Percentiles rank a stretch among this genome's conserved stretches.
Conservation (phyloP, 306 rosid species). For the Calophaca sinica region DNA sequence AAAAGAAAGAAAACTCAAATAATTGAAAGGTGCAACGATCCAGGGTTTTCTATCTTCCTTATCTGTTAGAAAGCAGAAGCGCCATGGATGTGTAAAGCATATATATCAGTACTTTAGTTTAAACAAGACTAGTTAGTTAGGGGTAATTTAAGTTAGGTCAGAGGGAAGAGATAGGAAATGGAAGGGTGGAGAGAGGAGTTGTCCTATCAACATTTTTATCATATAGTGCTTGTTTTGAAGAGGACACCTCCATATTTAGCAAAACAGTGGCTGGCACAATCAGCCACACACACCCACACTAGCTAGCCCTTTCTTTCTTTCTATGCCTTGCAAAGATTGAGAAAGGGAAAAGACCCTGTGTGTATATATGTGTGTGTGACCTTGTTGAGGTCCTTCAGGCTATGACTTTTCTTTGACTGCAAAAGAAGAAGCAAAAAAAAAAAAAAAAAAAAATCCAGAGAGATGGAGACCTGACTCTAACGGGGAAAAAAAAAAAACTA, state of each 20-base stretch:
- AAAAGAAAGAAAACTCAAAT: constrained; percentile 35
- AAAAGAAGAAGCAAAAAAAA: constrained; percentile 62
- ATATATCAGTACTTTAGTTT: no score
- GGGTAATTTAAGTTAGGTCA: constrained; percentile 42
- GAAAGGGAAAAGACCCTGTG: constrained; percentile 28
- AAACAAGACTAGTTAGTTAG: not conserved
- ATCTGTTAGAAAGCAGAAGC: no score
- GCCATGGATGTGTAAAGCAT: not conserved
- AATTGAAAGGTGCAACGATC: constrained; percentile 18
- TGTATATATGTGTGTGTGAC: constrained; percentile 31
- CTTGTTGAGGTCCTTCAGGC: constrained; percentile 49
- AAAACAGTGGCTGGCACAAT: constrained; percentile 19
- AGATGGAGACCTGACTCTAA: constrained; percentile 82
- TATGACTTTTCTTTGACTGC: constrained; percentile 80
- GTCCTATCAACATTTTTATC: constrained; percentile 64
- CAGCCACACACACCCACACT: not conserved
- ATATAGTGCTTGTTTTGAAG: constrained; percentile 45
- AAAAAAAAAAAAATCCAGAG: constrained; percentile 48
- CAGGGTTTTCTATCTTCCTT: no score
- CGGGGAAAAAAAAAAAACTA: constrained; percentile 49
- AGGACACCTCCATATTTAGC: constrained; percentile 40
- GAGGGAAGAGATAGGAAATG: constrained; percentile 46
- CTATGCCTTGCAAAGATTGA: constrained; percentile 17
- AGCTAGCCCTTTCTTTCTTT: constrained; percentile 37
- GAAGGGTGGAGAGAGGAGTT: constrained; percentile 52